Percentiles rank a stretch among this genome's conserved stretches.
Conservation (phyloP, 2,329 filamentous ascomycete species). For the Nothomitra cinnamomea region DNA sequence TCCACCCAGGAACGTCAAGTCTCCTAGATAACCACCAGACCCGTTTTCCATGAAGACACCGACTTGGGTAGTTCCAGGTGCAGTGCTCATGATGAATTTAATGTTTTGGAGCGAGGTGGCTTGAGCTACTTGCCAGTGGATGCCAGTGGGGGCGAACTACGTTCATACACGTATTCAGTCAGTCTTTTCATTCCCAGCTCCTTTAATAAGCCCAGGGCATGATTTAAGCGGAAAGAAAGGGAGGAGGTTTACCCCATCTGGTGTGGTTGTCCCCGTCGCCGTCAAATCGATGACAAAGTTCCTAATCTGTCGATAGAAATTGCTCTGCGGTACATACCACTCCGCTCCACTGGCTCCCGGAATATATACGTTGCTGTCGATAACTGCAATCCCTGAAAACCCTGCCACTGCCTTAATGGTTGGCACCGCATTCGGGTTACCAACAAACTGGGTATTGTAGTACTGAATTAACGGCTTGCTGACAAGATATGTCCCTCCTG, state of each 20-base stretch:
- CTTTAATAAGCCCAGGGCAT: too few relatives aligned
- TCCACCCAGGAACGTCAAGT: conserved; percentile 19
- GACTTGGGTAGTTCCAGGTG: conserved; percentile 16
- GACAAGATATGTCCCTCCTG: conserved; percentile 13
- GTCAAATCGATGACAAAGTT: conserved; percentile 17
- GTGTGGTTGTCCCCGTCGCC: conserved; percentile 8
- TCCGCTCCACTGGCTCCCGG: too few relatives aligned
- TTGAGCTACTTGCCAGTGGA: conserved; percentile 14
- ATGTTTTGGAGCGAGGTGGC: conserved; percentile 16
- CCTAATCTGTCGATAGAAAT: conserved; percentile 17
- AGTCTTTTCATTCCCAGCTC: too few relatives aligned
- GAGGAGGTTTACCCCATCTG: conserved; percentile 10
- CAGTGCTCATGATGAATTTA: conserved; percentile 20
- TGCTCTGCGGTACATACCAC: too few relatives aligned
- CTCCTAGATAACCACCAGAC: conserved; percentile 18
- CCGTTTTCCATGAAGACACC: conserved; percentile 22
- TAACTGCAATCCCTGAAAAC: not conserved
- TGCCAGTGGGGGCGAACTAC: too few relatives aligned
- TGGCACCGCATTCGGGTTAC: not conserved
- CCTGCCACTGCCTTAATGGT: conserved; percentile 3
- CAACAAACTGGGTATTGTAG: not conserved
- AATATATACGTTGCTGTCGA: conserved; percentile 7
- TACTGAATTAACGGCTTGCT: not conserved
- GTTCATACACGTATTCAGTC: too few relatives aligned
- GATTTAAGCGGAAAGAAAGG: too few relatives aligned